Base-by-base conservation (phyloP, 768 basidiomycete genomes). In the Naematelia aurantialba region DNA sequence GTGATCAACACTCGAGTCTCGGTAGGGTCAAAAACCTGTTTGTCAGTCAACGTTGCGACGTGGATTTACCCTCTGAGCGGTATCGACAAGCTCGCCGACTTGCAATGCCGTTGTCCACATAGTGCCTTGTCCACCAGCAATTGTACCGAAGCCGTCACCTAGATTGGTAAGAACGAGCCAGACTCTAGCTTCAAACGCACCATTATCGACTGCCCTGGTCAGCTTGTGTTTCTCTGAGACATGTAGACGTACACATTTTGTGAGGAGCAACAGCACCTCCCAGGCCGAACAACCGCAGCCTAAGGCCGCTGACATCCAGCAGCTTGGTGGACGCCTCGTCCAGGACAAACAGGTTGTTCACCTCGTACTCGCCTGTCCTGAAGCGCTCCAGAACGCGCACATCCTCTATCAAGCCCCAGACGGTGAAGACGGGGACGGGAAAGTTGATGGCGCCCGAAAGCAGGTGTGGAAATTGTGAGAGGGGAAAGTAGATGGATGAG, bases 41-140 rank as follows among this genome's bases (percentile, higher is more conserved):
- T 24, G 30, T 52, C 13, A 60, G 62, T 30, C 27, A 21, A 31
- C 14, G 21, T 31, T 1, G 26, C 11, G 42, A 19, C 11, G 13
- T 17, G 8, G 29, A 67, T 78, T 59, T 52, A 93, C 91, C 62
- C 91, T 85, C 74, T 94, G 90, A 0, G 96, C 91, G 2, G 93
- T 98, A 77, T 98, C 96, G 48, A 98, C 88, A 52, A 99, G 87
- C 77, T 99, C 94, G 59, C 96, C 96, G 42, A 99, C 89, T 77
- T 99, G 96, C 24, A 99, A 83, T 3, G 91, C 89, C 0, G 94
- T 98, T 0, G 91, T 89, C 96, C 96, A 99, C 87, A 98, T 94
- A 19, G 93, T 98, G 27, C 96, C 96, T 70, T 91, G 88, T 1
- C 92, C 96, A 31, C 96, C 96, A 0, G 96, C 94, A 63, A 99